Percentiles rank a stretch among this genome's conserved stretches.
Evolutionary conservation across 768 basidiomycete species (phyloP).

Genomic region (Suillus paluster): DNA sequence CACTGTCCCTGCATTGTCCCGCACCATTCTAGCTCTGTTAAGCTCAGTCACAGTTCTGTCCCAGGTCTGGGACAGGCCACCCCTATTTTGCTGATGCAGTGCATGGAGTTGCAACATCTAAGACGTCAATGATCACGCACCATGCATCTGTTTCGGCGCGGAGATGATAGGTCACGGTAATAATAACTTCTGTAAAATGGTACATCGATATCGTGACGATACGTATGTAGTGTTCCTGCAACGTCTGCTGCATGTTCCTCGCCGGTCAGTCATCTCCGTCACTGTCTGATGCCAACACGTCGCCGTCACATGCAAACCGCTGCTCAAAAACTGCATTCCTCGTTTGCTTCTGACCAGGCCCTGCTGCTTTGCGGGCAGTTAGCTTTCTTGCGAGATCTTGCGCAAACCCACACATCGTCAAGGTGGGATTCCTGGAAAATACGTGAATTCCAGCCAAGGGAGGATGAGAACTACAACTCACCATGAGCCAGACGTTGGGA

Average conservation of each 20-base stretch:
- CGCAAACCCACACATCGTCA: slow-evolving; percentile 18
- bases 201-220: not conserved
- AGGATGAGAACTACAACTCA: slow-evolving; percentile 8
- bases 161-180: not conserved
- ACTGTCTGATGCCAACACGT: not conserved
- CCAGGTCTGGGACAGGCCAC: too few relatives aligned
- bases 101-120: too few relatives aligned
- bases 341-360: too few relatives aligned
- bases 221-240: not conserved
- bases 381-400: slow-evolving; percentile 21
- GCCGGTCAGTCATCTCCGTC: not conserved
- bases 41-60: too few relatives aligned
- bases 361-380: too few relatives aligned
- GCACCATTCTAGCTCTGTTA: too few relatives aligned
- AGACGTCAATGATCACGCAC: too few relatives aligned
- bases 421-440: slow-evolving; percentile 9
- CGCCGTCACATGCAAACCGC: not conserved
- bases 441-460: not conserved
- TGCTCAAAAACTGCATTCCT: not conserved
- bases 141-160: not conserved
- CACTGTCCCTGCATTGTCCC: too few relatives aligned
- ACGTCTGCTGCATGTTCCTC: not conserved
- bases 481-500: slow-evolving; percentile 23
- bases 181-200: not conserved
- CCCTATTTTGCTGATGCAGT: too few relatives aligned